Percentiles rank a stretch among this genome's conserved stretches.
These are phyloP conservation scores for Polychaeton citri DNA, from an alignment of 2,329 filamentous ascomycete genomes.

Conservation along the genomic window DNA sequence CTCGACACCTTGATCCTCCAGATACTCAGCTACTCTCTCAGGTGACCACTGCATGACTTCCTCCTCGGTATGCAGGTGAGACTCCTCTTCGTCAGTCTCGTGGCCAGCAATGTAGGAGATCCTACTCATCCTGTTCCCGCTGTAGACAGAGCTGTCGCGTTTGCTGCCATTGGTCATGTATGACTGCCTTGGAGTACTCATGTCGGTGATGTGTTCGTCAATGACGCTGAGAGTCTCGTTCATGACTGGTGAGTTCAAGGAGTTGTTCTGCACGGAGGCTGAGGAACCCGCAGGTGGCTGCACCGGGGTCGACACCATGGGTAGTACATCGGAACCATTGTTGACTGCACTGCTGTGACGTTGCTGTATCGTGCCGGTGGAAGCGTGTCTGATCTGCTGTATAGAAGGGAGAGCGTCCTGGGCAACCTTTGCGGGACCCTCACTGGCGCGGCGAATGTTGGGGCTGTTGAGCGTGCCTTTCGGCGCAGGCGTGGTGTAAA, in stretches of 20 bases:
- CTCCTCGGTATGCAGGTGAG: conserved; percentile 50
- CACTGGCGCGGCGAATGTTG: conserved; percentile 17
- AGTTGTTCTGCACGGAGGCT: background rate
- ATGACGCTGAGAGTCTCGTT: conserved; percentile 93
- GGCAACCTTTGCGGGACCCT: conserved; percentile 5
- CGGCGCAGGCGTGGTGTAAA: conserved; percentile 26
- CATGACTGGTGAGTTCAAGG: conserved; percentile 52
- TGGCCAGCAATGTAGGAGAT: conserved; percentile 87
- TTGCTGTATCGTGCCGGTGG: background rate
- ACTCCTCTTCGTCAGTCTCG: conserved; percentile 89
- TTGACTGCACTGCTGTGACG: conserved; percentile 2
- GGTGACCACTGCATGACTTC: conserved; percentile 74
- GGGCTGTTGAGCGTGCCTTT: conserved; percentile 17
- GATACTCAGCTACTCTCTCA: conserved; percentile 72
- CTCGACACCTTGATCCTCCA: conserved; percentile 76
- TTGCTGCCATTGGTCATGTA: conserved; percentile 26
- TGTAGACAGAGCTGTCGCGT: conserved; percentile 61
- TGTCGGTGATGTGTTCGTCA: conserved; percentile 88
- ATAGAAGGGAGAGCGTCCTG: background rate
- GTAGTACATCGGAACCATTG: background rate
- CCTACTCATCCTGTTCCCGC: conserved; percentile 60
- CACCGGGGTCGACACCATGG: background rate
- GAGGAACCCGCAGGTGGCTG: background rate
- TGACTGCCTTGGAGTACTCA: conserved; percentile 47
- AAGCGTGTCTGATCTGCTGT: background rate